Evolutionary conservation across 495 filamentous ascomycete genomes (phyloP), one percentile per base, ranked within the genome.

Genomic region (Penicillium daleae): DNA sequence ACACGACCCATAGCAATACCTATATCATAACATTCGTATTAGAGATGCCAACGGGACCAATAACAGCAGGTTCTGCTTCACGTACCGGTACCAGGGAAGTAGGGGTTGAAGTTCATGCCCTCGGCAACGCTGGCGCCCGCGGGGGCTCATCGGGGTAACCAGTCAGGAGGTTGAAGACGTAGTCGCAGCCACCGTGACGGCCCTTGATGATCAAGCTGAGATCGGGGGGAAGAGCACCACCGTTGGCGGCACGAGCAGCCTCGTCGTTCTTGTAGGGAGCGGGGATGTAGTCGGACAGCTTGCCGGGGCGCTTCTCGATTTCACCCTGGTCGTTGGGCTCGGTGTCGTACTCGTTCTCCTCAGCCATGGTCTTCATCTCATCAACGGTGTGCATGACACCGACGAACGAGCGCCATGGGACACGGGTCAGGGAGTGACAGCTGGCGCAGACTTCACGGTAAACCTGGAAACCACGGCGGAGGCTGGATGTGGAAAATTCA

Each of bases 41-140:
- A 71, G 63, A 53, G 39, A 35, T 27, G 35, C 53, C 15, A 44
- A 13, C 22, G 24, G 10, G 3, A 26, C 35, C 24, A 60, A 49
- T 46, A 35, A 49, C 37, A 27, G 24, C 29, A 24, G n/a, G 39
- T 40, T 15, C 55, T 40, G 10, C 1, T 60, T 61, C 52, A 71
- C 79, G 50, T 80, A 85, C 86, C 95, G 64, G 95, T 98, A 68
- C 96, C 96, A 55, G 95, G 95, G 87, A 99, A 99, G 84, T 97
- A 99, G 29, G 95, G 95, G 87, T 99, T 99, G 87, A 99, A 99
- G 86, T 98, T 96, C 75, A 99, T 87, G 64, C 95, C 95, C 61
- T 87, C 85, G 60, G 85, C 84, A 65, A 99, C 86, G 62, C 80
- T 76, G 62, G 88, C 92, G 69, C 95, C 95, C 42, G 95, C 90